Base-by-base conservation (phyloP, 2,329 filamentous ascomycete species). In the Alternaria burnsii region DNA sequence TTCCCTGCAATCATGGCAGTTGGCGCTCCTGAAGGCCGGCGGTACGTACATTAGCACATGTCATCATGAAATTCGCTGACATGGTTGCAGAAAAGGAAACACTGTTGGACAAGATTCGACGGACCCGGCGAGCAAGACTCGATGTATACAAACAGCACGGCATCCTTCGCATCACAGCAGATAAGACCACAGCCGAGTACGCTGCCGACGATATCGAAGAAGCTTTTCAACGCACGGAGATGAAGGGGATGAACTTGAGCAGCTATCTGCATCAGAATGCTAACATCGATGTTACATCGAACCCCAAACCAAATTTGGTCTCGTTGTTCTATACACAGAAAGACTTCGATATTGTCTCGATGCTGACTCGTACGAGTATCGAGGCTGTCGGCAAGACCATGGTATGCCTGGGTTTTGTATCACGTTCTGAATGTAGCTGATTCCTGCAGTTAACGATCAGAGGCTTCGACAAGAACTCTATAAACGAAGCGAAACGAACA, bases 131-230 rank as follows among this genome's bases (percentile, higher is more conserved):
- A 32, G 75, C 68, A 24, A 78, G 68, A 32, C 52, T 78, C 10
- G 72, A 79, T 38, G 60, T 75, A 16, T 65, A 71, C 36, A 53
- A 59, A 34, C 55, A 61, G 4, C 64, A 74, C 36, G 66, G 64
- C 36, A 62, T 77, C 18, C 52, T 80, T 11, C 74, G 77, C 20
- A 77, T 80, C 32, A 79, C 73, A 8, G 76, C 76, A 30, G 72
- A 77, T 55, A 78, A 77, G 47, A 74, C 55, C 46, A 76, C 68
- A 24, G 74, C 76, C 14, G 75, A 78, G 44, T 77, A 78, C 48
- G 72, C 73, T 7, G 75, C 76, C 4, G 67, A 75, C 42, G 77
- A 79, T 52, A 61, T 79, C 26, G 70, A 76, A 46, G 52, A 66
- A 11, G 61, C 69, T 1, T 51, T 79, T 22, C 52, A 63, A 30